Conservation (phyloP, 2,329 filamentous ascomycete species). For the Scedosporium apiospermum region DNA sequence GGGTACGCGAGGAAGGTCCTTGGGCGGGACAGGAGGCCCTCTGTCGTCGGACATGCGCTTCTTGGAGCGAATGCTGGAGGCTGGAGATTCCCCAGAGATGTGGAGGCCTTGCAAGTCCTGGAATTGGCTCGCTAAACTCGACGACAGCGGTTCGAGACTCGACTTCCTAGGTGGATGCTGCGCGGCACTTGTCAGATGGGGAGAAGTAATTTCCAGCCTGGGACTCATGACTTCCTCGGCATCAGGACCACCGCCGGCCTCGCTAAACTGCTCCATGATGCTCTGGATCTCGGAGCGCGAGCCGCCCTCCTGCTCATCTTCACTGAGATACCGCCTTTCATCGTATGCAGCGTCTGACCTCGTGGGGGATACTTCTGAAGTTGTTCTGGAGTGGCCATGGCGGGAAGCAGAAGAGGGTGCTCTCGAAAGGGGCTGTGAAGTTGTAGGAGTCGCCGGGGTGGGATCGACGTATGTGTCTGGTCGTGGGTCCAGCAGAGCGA, state of each 20-base stretch:
- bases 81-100: conserved; percentile 28
- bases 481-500: conserved; percentile 34
- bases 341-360: conserved; percentile 47
- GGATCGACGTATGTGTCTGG: conserved; percentile 44
- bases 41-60: conserved; percentile 32
- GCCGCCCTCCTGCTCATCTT: conserved; percentile 57
- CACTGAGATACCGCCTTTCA: conserved; percentile 45
- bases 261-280: conserved; percentile 94
- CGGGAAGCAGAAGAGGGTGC: conserved; percentile 45
- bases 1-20: conserved; percentile 35
- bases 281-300: conserved; percentile 84
- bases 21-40: conserved; percentile 49
- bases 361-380: conserved; percentile 39
- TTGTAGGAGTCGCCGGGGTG: conserved; percentile 45
- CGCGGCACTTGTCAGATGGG: conserved; percentile 56
- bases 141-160: conserved; percentile 65
- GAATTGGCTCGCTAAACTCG: conserved; percentile 37
- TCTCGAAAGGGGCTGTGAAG: conserved; percentile 49
- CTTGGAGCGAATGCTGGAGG: conserved; percentile 23
- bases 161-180: conserved; percentile 77
- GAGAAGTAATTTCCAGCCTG: conserved; percentile 70
- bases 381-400: conserved; percentile 25
- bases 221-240: conserved; percentile 89
- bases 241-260: conserved; percentile 59
- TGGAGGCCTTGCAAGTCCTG: conserved; percentile 35